Base-by-base conservation (phyloP, 1,284 basidiomycete species). In the Fistulinella staudtii region DNA sequence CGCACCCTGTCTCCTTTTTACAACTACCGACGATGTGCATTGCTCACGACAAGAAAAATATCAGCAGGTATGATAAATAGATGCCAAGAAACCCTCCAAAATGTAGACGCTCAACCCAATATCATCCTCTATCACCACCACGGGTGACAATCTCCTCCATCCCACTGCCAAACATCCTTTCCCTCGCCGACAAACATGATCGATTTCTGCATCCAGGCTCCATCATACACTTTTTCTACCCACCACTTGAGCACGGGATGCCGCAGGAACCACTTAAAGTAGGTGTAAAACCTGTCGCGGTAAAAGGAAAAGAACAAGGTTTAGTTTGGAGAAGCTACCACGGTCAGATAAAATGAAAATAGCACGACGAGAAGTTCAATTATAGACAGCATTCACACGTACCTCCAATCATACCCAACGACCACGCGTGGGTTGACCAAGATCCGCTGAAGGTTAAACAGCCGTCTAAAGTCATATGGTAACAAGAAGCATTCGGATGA, bases 401-500 rank as follows among this genome's bases (percentile, higher is more conserved):
- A 61, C 58, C 38, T 42, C 47, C 56, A 56, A 4, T 44, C 21
- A 30, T 57, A 60, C 1, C 21, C 47, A 8, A 60, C 57, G 20
- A 56, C 11, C 18, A 60, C 57, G 4, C 55, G 57, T 4, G 55
- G 57, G 18, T 61, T 60, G 13, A 33, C 25, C 17, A 43, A 39
- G 8, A 61, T 58, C 23, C 63, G 63, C 25, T 63, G 52, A 35
- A 73, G 50, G 15, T 60, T 58, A 45, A 74, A 71, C 24, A 74
- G 47, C 4, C 76, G 69, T 46, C 79, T 71, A 22, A 80, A 58
- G 56, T 81, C 79, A 58, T 78, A 77, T 5, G 73, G 74, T 14
- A 75, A 63, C 39, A 77, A 55, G 62, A 79, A 76, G 29, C 72
- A 77, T 61, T 81, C 79, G 18, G 69, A 72, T 30, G 74, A 73